A percentile compares a stretch with the other conserved stretches of the same genome.
phyloP scores from a whole-genome alignment of 2,329 filamentous ascomycete genomes.

The Parastagonospora avenae region DNA sequence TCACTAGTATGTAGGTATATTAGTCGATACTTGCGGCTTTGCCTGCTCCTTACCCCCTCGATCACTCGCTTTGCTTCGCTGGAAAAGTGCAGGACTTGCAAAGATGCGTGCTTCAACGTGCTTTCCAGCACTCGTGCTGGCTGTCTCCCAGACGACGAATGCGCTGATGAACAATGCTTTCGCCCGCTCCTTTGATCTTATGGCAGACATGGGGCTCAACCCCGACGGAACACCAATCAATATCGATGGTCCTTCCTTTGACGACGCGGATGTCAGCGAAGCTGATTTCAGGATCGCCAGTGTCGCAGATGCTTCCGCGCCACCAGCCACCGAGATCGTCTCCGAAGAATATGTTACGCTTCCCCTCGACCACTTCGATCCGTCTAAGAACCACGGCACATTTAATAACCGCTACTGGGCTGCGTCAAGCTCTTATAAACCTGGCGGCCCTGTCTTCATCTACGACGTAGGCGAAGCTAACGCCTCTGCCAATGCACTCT shows the following conservation, averaged over 20 bases:
- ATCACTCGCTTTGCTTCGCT: background rate
- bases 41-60: background rate
- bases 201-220: background rate
- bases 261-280: background rate
- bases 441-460: constrained; percentile 46
- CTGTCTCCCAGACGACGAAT: background rate
- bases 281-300: background rate
- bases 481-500: constrained; percentile 32
- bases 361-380: constrained; percentile 45
- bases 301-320: background rate
- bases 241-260: background rate
- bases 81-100: background rate
- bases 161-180: background rate
- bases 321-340: constrained; percentile 18
- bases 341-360: constrained; percentile 42
- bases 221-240: background rate
- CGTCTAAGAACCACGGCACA: constrained; percentile 30
- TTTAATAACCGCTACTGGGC: constrained; percentile 49
- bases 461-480: constrained; percentile 46
- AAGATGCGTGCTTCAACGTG: background rate
- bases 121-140: background rate
- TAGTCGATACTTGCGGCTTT: background rate
- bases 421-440: constrained; percentile 36
- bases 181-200: background rate
- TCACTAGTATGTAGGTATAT: background rate